Percentiles rank a stretch among this genome's conserved stretches.
These are phyloP conservation scores for Aspergillus homomorphus DNA, from an alignment of 495 filamentous ascomycete genomes.

Conservation along the genomic window DNA sequence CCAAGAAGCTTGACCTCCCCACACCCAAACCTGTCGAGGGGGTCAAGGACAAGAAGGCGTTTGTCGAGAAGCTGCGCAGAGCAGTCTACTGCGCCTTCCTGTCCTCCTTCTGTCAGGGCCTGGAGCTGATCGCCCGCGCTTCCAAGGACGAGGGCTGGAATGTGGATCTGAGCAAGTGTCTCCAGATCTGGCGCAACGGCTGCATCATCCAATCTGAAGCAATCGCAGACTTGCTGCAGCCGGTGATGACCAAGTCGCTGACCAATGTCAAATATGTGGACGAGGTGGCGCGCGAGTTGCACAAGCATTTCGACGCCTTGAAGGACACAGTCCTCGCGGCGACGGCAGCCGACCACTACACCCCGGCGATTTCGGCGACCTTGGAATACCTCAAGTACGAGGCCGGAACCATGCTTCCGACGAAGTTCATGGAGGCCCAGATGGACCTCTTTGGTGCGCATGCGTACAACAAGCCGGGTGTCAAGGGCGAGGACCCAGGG, in stretches of 20 bases:
- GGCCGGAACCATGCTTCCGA: slow-evolving; percentile 55
- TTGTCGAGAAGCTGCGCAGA: slow-evolving; percentile 57
- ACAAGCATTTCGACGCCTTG: slow-evolving; percentile 46
- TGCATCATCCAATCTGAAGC: slow-evolving; percentile 72
- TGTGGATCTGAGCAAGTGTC: slow-evolving; percentile 54
- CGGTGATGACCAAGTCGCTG: slow-evolving; percentile 31
- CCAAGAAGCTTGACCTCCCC: slow-evolving; percentile 42
- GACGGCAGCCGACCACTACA: slow-evolving; percentile 58
- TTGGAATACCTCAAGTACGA: slow-evolving; percentile 70
- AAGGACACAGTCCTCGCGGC: slow-evolving; percentile 57
- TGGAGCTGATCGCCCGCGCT: slow-evolving; percentile 62
- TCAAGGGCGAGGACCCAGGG: slow-evolving; percentile 42
- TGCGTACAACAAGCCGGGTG: slow-evolving; percentile 54
- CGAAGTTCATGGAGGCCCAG: slow-evolving; percentile 72
- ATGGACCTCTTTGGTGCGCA: slow-evolving; percentile 76
- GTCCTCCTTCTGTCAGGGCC: slow-evolving; percentile 61
- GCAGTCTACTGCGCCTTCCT: slow-evolving; percentile 65
- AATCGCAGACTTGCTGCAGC: slow-evolving; percentile 58
- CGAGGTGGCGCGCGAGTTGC: slow-evolving; percentile 53
- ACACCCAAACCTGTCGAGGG: slow-evolving; percentile 40
- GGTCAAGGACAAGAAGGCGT: slow-evolving; percentile 40
- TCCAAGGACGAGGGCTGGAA: slow-evolving; percentile 62
- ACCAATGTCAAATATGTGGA: slow-evolving; percentile 48
- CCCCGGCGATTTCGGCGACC: slow-evolving; percentile 61
- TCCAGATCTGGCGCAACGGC: slow-evolving; percentile 70